These are phyloP conservation scores for Backusella macrospora DNA, from an alignment of 192 early-diverging fungal genomes.

Conservation along the genomic window DNA sequence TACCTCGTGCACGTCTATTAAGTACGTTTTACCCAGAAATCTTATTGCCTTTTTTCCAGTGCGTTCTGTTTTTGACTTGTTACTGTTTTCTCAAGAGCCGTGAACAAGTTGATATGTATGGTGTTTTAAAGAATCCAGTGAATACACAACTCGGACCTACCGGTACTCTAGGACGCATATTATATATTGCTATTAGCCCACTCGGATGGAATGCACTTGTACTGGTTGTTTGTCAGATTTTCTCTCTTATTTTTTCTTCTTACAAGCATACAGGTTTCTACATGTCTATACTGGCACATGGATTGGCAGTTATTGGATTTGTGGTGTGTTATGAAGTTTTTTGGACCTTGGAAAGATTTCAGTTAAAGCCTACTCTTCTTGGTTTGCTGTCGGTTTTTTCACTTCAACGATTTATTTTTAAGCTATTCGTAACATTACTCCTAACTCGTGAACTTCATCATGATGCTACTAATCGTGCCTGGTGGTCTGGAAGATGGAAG, in stretches of 20 bases:
- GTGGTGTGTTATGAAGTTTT: conserved; percentile 55
- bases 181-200: conserved; percentile 56
- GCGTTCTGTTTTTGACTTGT: conserved; percentile 50
- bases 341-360: conserved; percentile 63
- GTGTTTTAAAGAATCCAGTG: background rate
- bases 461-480: conserved; percentile 68
- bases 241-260: conserved; percentile 50
- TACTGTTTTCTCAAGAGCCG: conserved; percentile 61
- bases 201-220: conserved; percentile 56
- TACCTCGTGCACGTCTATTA: conserved; percentile 59
- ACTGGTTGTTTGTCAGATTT: conserved; percentile 56
- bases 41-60: conserved; percentile 62
- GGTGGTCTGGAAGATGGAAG: conserved; percentile 74
- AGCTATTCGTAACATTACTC: conserved; percentile 55
- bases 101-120: conserved; percentile 20
- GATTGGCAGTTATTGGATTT: conserved; percentile 51
- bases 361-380: conserved; percentile 52
- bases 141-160: conserved; percentile 23
- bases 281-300: conserved; percentile 61
- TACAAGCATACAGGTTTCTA: conserved; percentile 49
- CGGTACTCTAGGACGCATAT: conserved; percentile 48
- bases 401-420: conserved; percentile 63
- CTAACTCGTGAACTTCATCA: conserved; percentile 68
- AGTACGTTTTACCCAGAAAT: conserved; percentile 67
- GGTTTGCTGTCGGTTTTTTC: conserved; percentile 58